Percentiles rank a stretch among this genome's conserved stretches.
Evolutionary conservation across 176 grass and related monocot genomes (phyloP).

Genomic region (Areca catechu): DNA sequence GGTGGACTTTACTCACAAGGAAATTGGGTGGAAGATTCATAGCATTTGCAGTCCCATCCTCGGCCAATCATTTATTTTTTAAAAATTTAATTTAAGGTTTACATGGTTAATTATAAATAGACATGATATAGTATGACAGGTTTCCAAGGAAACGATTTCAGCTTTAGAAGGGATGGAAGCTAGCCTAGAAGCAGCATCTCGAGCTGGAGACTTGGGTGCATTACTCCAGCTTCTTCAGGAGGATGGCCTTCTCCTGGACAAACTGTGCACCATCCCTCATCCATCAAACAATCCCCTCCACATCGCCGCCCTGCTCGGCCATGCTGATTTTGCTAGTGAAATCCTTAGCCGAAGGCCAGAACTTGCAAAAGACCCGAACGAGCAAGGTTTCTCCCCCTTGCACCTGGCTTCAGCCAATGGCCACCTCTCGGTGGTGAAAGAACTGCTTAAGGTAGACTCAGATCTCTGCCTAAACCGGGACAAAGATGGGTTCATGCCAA

Average conservation of each 20-base stretch:
- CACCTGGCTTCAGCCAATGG: slow-evolving; percentile 14
- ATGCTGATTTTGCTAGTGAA: slow-evolving; percentile 5
- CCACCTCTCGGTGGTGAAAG: slow-evolving; percentile 3
- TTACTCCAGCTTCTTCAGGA: not conserved
- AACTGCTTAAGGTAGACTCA: not conserved
- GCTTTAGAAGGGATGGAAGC: too few species aligned
- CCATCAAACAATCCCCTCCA: slow-evolving; percentile 10
- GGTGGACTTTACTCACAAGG: too few species aligned
- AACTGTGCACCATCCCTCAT: not conserved
- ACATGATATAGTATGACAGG: too few species aligned
- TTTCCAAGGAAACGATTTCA: too few species aligned
- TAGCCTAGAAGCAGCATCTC: too few species aligned
- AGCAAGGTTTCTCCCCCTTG: not conserved
- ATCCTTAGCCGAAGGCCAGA: not conserved
- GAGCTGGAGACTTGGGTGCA: too few species aligned
- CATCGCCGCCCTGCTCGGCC: slow-evolving; percentile 1
- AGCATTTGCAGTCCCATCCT: too few species aligned
- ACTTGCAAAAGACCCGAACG: not conserved
- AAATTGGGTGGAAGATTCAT: too few species aligned
- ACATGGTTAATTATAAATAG: too few species aligned
- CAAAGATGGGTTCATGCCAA: slow-evolving; percentile 10
- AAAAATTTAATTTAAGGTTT: too few species aligned
- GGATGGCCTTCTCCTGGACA: not conserved
- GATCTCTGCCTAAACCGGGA: not conserved
- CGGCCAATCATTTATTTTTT: too few species aligned